A percentile compares a stretch with the other conserved stretches of the same genome.
These are phyloP conservation scores for Syzygium malaccense DNA, from an alignment of 441 rosid genomes.

Conservation along the genomic window DNA sequence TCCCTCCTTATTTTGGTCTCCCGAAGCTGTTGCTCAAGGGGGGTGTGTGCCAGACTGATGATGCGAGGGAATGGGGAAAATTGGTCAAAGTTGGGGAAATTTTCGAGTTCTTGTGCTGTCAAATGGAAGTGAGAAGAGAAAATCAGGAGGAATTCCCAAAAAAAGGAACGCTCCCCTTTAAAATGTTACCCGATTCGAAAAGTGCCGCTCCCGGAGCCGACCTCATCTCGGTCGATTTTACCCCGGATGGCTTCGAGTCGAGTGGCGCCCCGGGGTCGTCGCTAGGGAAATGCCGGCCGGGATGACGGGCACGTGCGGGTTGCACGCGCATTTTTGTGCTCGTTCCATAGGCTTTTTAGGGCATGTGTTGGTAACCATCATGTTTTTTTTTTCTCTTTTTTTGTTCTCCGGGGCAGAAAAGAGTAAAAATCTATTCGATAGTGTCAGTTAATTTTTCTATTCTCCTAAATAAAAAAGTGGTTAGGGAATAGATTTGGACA, in stretches of 20 bases:
- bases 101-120: not conserved
- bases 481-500: no score
- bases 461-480: no score
- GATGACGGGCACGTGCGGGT: fast-evolving
- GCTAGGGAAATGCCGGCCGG: fast-evolving
- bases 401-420: fast-evolving
- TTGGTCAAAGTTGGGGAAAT: not conserved
- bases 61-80: not conserved
- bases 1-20: fast-evolving
- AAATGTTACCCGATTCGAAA: not conserved
- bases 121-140: not conserved
- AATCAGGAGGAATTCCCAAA: not conserved
- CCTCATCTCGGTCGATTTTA: not conserved
- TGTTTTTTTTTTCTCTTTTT: not conserved
- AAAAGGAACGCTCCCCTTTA: not conserved
- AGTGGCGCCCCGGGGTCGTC: not conserved
- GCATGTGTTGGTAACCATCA: no score
- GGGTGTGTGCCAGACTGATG: not conserved
- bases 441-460: no score
- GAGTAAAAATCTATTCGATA: no score
- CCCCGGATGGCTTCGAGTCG: fast-evolving
- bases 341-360: not conserved
- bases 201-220: fast-evolving
- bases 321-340: fast-evolving
- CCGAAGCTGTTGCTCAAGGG: not conserved